phyloP scores from a whole-genome alignment of 352 stramenopile genomes.

The Phytophthora macrochlamydospora region DNA sequence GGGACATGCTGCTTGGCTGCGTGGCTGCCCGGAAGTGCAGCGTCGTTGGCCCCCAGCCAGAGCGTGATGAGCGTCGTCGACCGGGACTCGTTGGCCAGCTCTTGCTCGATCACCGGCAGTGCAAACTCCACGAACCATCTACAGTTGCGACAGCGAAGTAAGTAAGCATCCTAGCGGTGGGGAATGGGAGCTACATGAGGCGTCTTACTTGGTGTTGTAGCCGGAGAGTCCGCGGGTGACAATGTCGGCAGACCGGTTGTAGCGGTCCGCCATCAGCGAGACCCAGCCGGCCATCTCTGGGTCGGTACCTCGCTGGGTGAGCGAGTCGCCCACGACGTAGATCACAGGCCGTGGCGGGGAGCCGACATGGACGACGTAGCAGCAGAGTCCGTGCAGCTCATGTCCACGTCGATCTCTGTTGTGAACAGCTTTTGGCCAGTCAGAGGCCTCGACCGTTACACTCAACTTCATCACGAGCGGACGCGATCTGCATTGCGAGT shows the following conservation, averaged over 20 bases:
- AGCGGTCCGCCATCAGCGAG: constrained; percentile 44
- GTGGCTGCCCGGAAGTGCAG: constrained; percentile 33
- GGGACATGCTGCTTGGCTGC: constrained; percentile 50
- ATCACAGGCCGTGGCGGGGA: constrained; percentile 35
- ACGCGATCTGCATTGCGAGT: background rate
- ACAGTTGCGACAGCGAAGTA: background rate
- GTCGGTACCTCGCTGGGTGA: constrained; percentile 51
- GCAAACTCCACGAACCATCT: constrained; percentile 57
- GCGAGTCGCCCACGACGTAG: constrained; percentile 52
- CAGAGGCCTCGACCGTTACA: constrained; percentile 23
- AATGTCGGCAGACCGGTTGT: constrained; percentile 51
- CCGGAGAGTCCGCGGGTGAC: constrained; percentile 50
- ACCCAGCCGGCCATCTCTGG: constrained; percentile 41
- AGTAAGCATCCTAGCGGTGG: background rate
- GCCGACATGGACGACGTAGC: background rate
- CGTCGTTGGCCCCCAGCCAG: constrained; percentile 78
- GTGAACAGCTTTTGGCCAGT: background rate
- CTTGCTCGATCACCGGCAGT: constrained; percentile 38
- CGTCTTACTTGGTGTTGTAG: constrained; percentile 50
- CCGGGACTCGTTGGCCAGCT: constrained; percentile 35
- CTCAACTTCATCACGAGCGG: constrained; percentile 25
- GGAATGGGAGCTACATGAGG: background rate
- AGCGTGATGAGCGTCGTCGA: constrained; percentile 58
- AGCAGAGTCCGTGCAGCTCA: constrained; percentile 21
- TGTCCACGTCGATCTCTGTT: background rate